Percentiles rank a stretch among this genome's conserved stretches.
phyloP scores from a whole-genome alignment of 2,329 filamentous ascomycete species.

The Sporothrix euskadiensis region DNA sequence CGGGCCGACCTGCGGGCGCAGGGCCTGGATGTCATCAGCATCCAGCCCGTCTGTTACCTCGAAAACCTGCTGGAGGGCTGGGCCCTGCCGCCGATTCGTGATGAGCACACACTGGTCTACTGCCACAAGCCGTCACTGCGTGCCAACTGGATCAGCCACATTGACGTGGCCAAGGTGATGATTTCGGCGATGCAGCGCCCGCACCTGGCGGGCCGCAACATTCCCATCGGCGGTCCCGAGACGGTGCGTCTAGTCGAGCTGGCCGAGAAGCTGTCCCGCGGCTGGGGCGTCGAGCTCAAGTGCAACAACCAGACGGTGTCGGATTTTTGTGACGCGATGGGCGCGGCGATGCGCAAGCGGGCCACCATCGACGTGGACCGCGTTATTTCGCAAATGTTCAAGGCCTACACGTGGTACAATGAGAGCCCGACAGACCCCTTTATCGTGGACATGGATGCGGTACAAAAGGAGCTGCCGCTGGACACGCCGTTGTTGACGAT shows the following conservation, averaged over 20 bases:
- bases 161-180: slow-evolving; percentile 45
- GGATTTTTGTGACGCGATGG: slow-evolving; percentile 38
- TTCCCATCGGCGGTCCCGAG: slow-evolving; percentile 42
- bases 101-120: slow-evolving; percentile 42
- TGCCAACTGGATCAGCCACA: slow-evolving; percentile 45
- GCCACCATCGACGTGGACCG: slow-evolving; percentile 39
- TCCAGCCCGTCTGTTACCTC: slow-evolving; percentile 44
- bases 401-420: slow-evolving; percentile 46
- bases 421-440: slow-evolving; percentile 43
- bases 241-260: slow-evolving; percentile 40
- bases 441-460: slow-evolving; percentile 41
- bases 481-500: slow-evolving; percentile 38
- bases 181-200: slow-evolving; percentile 39
- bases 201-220: slow-evolving; percentile 40
- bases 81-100: slow-evolving; percentile 41
- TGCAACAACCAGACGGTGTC: slow-evolving; percentile 41
- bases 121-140: slow-evolving; percentile 43
- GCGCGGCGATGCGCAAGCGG: slow-evolving; percentile 40
- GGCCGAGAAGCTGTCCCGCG: slow-evolving; percentile 39
- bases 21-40: slow-evolving; percentile 40
- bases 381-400: slow-evolving; percentile 44
- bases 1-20: slow-evolving; percentile 37
- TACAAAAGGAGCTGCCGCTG: slow-evolving; percentile 40
- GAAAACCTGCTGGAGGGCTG: slow-evolving; percentile 45
- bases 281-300: slow-evolving; percentile 39